Conservation (phyloP, 345 rosid species). For the Corymbia maculata region DNA sequence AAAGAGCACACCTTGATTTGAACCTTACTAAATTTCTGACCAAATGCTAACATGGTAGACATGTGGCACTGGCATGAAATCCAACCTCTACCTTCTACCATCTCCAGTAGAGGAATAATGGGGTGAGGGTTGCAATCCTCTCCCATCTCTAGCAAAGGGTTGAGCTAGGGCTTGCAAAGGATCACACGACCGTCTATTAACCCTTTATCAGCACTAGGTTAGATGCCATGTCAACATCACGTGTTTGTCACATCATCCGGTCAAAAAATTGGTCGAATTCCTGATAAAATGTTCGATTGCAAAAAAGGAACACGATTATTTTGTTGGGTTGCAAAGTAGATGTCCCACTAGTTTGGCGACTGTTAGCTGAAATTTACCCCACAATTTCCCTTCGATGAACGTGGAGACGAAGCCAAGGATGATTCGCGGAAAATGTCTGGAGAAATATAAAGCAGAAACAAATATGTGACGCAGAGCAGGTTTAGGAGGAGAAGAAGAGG, state of each 20-base stretch:
- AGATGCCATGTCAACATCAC: neutral
- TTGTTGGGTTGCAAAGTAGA: neutral
- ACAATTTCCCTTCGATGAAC: no score
- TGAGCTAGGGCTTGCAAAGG: neutral
- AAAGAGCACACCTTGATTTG: neutral
- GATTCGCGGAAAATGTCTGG: neutral
- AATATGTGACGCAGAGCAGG: neutral
- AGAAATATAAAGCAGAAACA: neutral
- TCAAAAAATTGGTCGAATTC: neutral
- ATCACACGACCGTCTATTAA: neutral
- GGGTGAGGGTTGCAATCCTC: neutral
- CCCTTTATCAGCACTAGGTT: neutral
- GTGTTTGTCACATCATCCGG: rapidly evolving
- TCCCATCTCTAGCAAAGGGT: neutral
- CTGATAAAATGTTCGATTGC: neutral
- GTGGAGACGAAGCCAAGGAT: neutral
- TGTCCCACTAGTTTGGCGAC: neutral
- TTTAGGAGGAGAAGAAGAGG: neutral
- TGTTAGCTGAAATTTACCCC: neutral
- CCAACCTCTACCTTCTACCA: neutral
- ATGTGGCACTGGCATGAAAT: neutral
- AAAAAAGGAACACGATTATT: no score
- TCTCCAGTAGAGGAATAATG: neutral
- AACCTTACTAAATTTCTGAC: neutral
- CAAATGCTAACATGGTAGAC: neutral